phyloP scores from a whole-genome alignment of 192 early-diverging fungal species.

The Funneliformis mosseae region DNA sequence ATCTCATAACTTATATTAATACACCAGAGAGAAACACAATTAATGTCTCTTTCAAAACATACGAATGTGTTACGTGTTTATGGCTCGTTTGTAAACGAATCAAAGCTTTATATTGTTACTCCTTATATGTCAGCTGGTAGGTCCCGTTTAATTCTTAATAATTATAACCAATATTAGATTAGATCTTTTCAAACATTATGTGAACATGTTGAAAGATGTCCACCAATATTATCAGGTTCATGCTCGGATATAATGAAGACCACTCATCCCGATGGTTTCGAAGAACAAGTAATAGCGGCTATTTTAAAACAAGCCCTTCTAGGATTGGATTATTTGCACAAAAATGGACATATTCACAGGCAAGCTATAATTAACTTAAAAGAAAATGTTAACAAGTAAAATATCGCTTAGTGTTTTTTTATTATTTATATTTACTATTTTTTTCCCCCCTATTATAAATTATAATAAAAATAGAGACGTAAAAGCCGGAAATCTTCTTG shows the following conservation, averaged over 20 bases:
- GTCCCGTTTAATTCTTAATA: slow-evolving; percentile 24
- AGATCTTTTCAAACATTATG: not conserved
- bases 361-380: not conserved
- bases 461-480: slow-evolving; percentile 52
- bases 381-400: no score
- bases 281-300: slow-evolving; percentile 76
- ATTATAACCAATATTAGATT: slow-evolving; percentile 11
- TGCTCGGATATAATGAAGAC: slow-evolving; percentile 90
- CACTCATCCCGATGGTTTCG: slow-evolving; percentile 79
- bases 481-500: slow-evolving; percentile 70
- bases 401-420: not conserved
- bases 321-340: slow-evolving; percentile 67
- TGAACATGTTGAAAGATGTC: slow-evolving; percentile 28
- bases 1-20: not conserved
- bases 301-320: slow-evolving; percentile 78
- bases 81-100: slow-evolving; percentile 80
- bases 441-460: not conserved
- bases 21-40: slow-evolving; percentile 74
- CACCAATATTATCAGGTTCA: slow-evolving; percentile 58
- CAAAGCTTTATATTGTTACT: slow-evolving; percentile 83
- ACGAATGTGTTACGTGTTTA: slow-evolving; percentile 81
- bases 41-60: slow-evolving; percentile 88
- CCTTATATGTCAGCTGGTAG: slow-evolving; percentile 72
- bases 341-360: slow-evolving; percentile 68
- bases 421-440: no score